These are phyloP conservation scores for Monotropa hypopitys DNA, from an alignment of 179 eudicot genomes.

Conservation along the genomic window DNA sequence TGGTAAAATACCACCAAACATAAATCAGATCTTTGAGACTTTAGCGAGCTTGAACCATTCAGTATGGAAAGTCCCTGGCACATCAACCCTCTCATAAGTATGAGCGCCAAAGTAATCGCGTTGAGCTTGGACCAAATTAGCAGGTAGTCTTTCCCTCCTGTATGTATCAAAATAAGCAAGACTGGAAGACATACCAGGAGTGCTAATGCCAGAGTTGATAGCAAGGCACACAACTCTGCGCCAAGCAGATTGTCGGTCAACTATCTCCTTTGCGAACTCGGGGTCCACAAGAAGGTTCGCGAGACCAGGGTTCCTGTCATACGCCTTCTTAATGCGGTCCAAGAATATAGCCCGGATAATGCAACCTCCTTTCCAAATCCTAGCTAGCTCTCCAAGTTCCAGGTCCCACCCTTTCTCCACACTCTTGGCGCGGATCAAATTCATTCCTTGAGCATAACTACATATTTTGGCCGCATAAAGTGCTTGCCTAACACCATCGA, in stretches of 20 bases:
- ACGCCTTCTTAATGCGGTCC: conserved; percentile 86
- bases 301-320: conserved; percentile 62
- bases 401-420: conserved; percentile 69
- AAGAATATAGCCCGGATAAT: conserved; percentile 79
- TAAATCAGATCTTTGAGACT: conserved; percentile 40
- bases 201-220: conserved; percentile 69
- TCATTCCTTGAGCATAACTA: conserved; percentile 90
- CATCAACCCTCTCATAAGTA: conserved; percentile 78
- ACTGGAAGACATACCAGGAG: conserved; percentile 88
- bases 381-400: conserved; percentile 73
- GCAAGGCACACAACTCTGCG: conserved; percentile 73
- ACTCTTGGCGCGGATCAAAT: conserved; percentile 78
- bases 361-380: conserved; percentile 95
- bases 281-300: conserved; percentile 76
- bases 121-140: conserved; percentile 88
- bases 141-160: conserved; percentile 70
- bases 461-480: conserved; percentile 82
- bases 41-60: conserved; percentile 91
- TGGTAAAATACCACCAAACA: not conserved
- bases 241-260: conserved; percentile 81
- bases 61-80: conserved; percentile 80
- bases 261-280: conserved; percentile 71
- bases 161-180: conserved; percentile 88
- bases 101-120: conserved; percentile 94
- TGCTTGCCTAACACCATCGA: conserved; percentile 77